Base-by-base conservation (phyloP, 1,284 basidiomycete genomes). In the Cryptococcus depauperatus region DNA sequence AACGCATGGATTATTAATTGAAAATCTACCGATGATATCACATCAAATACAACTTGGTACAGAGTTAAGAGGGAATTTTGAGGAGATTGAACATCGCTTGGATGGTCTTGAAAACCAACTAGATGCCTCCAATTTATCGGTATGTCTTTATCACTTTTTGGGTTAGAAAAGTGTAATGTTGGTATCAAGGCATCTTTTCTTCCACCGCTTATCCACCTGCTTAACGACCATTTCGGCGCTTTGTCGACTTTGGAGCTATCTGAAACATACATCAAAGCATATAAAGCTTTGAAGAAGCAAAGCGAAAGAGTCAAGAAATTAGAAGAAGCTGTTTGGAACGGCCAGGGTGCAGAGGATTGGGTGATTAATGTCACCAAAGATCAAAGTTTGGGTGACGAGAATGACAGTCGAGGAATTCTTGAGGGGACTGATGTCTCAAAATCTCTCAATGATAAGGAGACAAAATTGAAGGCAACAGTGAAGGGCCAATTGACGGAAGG, bases 251-350 rank as follows among this genome's bases (percentile, higher is more conserved):
- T 41, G 4, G 27, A 44, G 9, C 34, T 41, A 7, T 55, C 60
- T 1, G 34, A 50, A 35, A 43, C 50, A 7, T 52, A 58, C 34
- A 34, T 56, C 2, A 7, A 22, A 33, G 56, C 55, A 3, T 44
- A 64, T 3, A 44, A 50, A 35, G 33, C 41, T 1, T 41, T 63
- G 1, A 18, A 48, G 27, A 32, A n/a, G 4, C 25, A 46, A 14
- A 30, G 48, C 6, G 51, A 55, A 9, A 32, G 30, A 10, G 23
- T 68, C 7, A 26, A 46, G 14, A 47, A 43, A 35, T 48, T 68
- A 0, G 65, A 66, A 48, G 43, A 54, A 22, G 61, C 59, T 1
- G 47, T 68, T 1, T 64, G 59, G 59, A 37, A 35, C 1, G 65
- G 62, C 7, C 23, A 45, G 25, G 54, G 57, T 3, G 59, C 57